phyloP scores from a whole-genome alignment of 2,329 filamentous ascomycete genomes.

The Chaetomium globosum region DNA sequence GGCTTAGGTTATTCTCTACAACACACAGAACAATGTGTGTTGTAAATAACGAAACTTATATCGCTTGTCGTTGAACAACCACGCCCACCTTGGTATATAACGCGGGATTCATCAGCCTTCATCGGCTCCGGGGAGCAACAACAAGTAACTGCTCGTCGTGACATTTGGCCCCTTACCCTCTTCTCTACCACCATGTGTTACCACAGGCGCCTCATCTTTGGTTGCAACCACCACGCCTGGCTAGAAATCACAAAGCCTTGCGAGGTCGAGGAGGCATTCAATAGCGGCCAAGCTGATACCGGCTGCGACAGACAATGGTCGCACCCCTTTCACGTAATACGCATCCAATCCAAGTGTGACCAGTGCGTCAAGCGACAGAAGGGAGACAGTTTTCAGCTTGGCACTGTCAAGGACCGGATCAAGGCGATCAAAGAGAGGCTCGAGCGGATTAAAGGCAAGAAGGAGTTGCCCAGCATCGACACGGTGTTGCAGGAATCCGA shows the following conservation, averaged over 20 bases:
- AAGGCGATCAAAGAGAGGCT: slow-evolving; percentile 27
- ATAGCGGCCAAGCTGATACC: slow-evolving; percentile 22
- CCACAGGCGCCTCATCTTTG: slow-evolving; percentile 33
- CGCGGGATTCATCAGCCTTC: neutral
- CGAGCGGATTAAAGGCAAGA: neutral
- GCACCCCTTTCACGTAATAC: slow-evolving; percentile 29
- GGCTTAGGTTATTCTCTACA: too few species aligned
- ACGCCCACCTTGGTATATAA: neutral
- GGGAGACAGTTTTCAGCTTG: slow-evolving; percentile 16
- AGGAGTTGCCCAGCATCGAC: neutral
- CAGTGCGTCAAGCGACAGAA: slow-evolving; percentile 21
- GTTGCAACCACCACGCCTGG: slow-evolving; percentile 32
- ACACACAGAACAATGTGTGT: neutral
- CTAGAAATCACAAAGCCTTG: slow-evolving; percentile 27
- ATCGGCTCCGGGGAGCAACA: neutral
- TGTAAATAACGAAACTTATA: neutral
- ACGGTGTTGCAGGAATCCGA: neutral
- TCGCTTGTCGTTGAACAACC: neutral
- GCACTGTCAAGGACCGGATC: slow-evolving; percentile 30
- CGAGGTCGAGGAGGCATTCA: slow-evolving; percentile 27
- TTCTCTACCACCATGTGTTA: slow-evolving; percentile 32
- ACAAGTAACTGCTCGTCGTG: neutral
- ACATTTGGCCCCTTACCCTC: neutral
- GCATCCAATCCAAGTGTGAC: slow-evolving; percentile 28
- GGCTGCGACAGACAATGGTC: slow-evolving; percentile 33